Evolutionary conservation across 176 grass and related monocot species (phyloP).

Genomic region (Triticum monococcum): DNA sequence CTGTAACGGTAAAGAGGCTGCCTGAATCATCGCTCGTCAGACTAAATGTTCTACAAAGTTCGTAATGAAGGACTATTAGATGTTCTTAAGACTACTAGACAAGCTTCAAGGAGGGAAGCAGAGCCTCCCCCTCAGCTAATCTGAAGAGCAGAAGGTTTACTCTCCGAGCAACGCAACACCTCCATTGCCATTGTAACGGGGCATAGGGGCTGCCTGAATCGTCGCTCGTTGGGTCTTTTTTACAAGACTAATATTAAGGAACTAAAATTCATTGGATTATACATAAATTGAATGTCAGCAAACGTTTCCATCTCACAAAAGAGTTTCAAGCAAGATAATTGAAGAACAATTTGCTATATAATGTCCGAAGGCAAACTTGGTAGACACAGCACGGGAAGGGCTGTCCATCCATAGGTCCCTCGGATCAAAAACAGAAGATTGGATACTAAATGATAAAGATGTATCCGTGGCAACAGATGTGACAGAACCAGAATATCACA

Average conservation of each 20-base stretch:
- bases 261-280: neutral
- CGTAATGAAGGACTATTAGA: neutral
- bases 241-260: too few species aligned
- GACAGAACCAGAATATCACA: slow-evolving; percentile 37
- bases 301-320: neutral
- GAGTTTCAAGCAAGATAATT: neutral
- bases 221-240: slow-evolving; percentile 33
- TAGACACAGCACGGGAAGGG: slow-evolving; percentile 35
- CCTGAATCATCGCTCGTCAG: slow-evolving; percentile 69
- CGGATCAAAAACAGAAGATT: neutral
- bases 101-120: slow-evolving; percentile 41
- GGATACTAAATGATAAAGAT: neutral
- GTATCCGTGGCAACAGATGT: slow-evolving; percentile 43
- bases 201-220: slow-evolving; percentile 86
- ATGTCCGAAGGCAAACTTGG: slow-evolving; percentile 59
- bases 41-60: neutral
- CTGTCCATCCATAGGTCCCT: slow-evolving; percentile 63
- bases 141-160: slow-evolving; percentile 71
- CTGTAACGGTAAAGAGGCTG: slow-evolving; percentile 65
- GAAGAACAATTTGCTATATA: neutral
- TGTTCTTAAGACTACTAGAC: slow-evolving; percentile 80
- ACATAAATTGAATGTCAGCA: neutral
- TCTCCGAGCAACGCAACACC: slow-evolving; percentile 87
- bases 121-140: slow-evolving; percentile 46
- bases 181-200: slow-evolving; percentile 58